Base-by-base conservation (phyloP, 345 rosid species). In the Salix exigua region DNA sequence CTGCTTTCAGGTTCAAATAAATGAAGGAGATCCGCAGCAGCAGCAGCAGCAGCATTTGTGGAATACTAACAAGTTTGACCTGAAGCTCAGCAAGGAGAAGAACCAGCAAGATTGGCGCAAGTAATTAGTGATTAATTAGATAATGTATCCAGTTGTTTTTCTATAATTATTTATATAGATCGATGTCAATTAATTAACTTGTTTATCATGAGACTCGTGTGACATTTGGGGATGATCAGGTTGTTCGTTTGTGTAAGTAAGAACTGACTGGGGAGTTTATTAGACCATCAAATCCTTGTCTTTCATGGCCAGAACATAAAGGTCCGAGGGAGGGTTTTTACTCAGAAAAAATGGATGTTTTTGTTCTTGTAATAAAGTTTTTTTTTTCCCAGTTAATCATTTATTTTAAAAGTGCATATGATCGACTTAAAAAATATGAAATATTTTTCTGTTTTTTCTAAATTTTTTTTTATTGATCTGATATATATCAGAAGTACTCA, bases 1-100 rank as follows among this genome's bases (percentile, higher is more conserved):
- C 48, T 73, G 68, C 71, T 71, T 78, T 65, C 84, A 76, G 14
- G 18, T 71, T 61, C 79, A 66, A 35, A 66, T 67, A 70, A 78
- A 77, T 6, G 82, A 82, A 4, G 71, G 64, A 80, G 85, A 51
- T 62, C 50, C 75, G 72, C 44, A 40, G 44, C 33, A 31, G 33
- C 33, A 31, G 33, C 33, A 30, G 31, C 51, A 77, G 72, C 51
- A 77, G 72, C 51, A 71, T 30, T 66, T 78, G 25, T 83, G 85
- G 85, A 63, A 69, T 68, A 64, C 19, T 58, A 58, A 58, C 11
- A 58, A 55, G 69, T 61, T 66, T 40, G 79, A 76, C 28, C 58
- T 58, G 69, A 60, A 68, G 60, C 44, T 33, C 10, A 70, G 26
- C 21, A 70, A 50, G 51, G 73, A 71, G 74, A 72, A 72, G 75